Evolutionary conservation across 805 yeast genomes (phyloP).

Genomic region (Myxozyma neglecta): DNA sequence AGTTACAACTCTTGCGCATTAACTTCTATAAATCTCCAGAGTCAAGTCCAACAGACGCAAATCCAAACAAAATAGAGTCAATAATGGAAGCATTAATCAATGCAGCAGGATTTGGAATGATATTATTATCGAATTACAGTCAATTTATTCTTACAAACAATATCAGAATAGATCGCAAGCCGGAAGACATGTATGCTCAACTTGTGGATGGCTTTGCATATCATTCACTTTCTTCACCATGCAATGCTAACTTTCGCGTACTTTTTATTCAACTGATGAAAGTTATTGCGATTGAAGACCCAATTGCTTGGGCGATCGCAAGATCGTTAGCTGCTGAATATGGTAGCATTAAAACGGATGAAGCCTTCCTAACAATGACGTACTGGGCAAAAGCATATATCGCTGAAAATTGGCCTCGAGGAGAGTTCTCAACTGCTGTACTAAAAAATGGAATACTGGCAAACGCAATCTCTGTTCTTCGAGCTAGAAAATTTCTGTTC

Average conservation of each 20-base stretch:
- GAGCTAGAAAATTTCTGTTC: not conserved
- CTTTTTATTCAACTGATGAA: conserved; percentile 9
- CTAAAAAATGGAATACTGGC: not conserved
- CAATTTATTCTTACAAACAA: not conserved
- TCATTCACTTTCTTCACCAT: conserved; percentile 15
- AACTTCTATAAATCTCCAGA: not conserved
- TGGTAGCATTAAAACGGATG: not conserved
- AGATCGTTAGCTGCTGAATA: not conserved
- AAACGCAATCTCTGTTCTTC: not conserved
- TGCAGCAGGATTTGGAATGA: not conserved
- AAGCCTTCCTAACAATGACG: not conserved
- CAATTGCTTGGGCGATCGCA: not conserved
- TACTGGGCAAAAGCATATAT: conserved; percentile 19
- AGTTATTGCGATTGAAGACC: not conserved
- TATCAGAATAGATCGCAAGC: not conserved
- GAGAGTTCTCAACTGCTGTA: conserved; percentile 8
- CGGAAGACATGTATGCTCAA: not conserved
- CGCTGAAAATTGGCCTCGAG: conserved; percentile 16
- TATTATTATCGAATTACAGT: not conserved
- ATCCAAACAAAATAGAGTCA: not conserved
- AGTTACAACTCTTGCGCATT: not conserved
- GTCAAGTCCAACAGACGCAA: not conserved
- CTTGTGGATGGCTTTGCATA: conserved; percentile 8
- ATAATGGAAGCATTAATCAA: not conserved
- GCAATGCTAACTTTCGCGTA: conserved; percentile 12